Percentiles rank a stretch among this genome's conserved stretches.
Evolutionary conservation across 768 basidiomycete genomes (phyloP).

Genomic region (Ephemerocybe angulata): DNA sequence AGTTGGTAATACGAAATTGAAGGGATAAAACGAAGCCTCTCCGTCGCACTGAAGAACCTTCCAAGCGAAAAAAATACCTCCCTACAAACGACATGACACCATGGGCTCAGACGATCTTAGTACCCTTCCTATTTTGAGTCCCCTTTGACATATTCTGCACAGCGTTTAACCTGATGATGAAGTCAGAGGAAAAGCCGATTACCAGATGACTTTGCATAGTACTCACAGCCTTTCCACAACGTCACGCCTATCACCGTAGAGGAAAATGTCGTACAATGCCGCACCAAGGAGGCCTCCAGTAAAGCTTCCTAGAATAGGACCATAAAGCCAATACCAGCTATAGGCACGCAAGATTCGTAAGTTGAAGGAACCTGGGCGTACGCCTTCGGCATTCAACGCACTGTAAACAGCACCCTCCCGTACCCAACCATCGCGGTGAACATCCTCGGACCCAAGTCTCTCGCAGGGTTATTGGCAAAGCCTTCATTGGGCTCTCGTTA

Average conservation of each 20-base stretch:
- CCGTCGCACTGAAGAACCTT: too few species aligned
- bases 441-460: conserved; percentile 66
- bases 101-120: too few species aligned
- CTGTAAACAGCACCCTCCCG: conserved; percentile 50
- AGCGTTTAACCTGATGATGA: too few species aligned
- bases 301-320: conserved; percentile 55
- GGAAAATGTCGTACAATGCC: conserved; percentile 52
- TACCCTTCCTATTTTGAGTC: too few species aligned
- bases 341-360: conserved; percentile 5
- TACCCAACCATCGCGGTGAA: conserved; percentile 72
- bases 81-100: too few species aligned
- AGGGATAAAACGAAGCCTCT: too few species aligned
- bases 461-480: conserved; percentile 65
- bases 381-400: conserved; percentile 16
- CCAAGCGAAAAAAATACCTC: too few species aligned
- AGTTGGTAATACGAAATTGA: too few species aligned
- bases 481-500: conserved; percentile 25
- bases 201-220: too few species aligned
- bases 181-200: too few species aligned
- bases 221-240: not conserved
- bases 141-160: too few species aligned
- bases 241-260: conserved; percentile 43
- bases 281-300: conserved; percentile 52
- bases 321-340: conserved; percentile 74
- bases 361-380: conserved; percentile 14